Base-by-base conservation (phyloP, 768 basidiomycete species). In the Sutorius australiensis region DNA sequence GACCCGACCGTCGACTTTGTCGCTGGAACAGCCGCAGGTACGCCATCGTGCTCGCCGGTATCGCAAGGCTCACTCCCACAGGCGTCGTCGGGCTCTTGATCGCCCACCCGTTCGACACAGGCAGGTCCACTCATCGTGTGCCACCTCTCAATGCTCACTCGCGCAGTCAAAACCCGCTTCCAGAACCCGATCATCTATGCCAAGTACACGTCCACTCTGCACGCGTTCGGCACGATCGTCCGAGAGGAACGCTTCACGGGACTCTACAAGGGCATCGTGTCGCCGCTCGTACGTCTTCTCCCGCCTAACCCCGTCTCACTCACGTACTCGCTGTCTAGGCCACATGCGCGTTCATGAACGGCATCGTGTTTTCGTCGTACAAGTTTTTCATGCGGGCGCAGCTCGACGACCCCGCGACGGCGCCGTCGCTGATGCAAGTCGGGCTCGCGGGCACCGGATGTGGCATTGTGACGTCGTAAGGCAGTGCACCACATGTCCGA, bases 341-440 rank as follows among this genome's bases (percentile, higher is more conserved):
- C 2, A 81, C 84, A 3, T 79, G 80, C 21, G 88, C 89, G 0
- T 72, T 88, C 2, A 79, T 92, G 75, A 97, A 95, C 62, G 92
- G 93, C 12, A 74, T 92, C 14, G 83, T 95, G 4, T 95, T 97
- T 67, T 80, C 90, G 0, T 84, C 86, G 0, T 95, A 95, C 72
- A 82, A 85, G 19, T 83, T 88, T 64, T 77, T 94, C 48, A 81
- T 92, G 75, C 80, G 82, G 44, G 54, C 81, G 0, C 89, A 93
- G 64, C 72, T 83, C 6, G 73, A 78, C 1, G 62, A 69, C 44
- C 66, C 72, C 5, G 63, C 74, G 3, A 64, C 69, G 1, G 73
- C 77, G 30, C 90, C 93, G 0, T 82, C 82, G 0, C 74, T 95
- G 19, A 67, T 71, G 1, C 89, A 93, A 66, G 82, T 95, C 36